These are phyloP conservation scores for Aspergillus piperis DNA, from an alignment of 2,329 filamentous ascomycete species.

Conservation along the genomic window DNA sequence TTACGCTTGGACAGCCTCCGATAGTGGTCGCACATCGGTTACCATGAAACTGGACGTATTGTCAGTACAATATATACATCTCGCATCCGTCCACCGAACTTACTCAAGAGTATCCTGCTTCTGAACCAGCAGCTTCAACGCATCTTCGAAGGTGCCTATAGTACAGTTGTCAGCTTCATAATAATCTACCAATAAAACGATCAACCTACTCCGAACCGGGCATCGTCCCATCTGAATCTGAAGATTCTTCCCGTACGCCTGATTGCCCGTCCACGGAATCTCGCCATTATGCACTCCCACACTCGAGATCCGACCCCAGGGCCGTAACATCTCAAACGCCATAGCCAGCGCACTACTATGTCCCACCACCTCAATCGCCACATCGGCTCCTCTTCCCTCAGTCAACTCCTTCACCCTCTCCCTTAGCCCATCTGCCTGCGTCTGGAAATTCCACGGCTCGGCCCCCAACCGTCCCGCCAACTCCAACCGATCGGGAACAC, in stretches of 20 bases:
- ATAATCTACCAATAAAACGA: no score
- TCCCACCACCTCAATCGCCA: constrained; percentile 76
- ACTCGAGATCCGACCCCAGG: constrained; percentile 70
- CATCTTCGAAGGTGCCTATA: constrained; percentile 60
- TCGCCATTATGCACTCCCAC: constrained; percentile 74
- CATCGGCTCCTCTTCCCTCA: constrained; percentile 77
- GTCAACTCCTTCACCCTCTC: constrained; percentile 67
- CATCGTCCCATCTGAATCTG: constrained; percentile 73
- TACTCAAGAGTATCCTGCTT: constrained; percentile 67
- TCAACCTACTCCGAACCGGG: constrained; percentile 54
- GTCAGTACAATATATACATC: constrained; percentile 17
- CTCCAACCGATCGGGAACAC: constrained; percentile 70
- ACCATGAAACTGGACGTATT: constrained; percentile 65
- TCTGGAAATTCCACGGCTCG: constrained; percentile 75
- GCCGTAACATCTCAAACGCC: constrained; percentile 69
- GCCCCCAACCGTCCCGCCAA: constrained; percentile 72
- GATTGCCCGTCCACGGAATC: constrained; percentile 65
- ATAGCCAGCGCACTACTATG: constrained; percentile 66
- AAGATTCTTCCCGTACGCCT: constrained; percentile 68
- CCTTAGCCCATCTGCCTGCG: constrained; percentile 61
- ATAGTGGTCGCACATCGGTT: constrained; percentile 69
- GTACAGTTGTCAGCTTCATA: no score
- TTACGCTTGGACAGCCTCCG: constrained; percentile 59
- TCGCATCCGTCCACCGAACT: constrained; percentile 28
- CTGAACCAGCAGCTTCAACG: constrained; percentile 62